Evolutionary conservation across 192 early-diverging fungal genomes (phyloP).

Genomic region (Linnemannia exigua): DNA sequence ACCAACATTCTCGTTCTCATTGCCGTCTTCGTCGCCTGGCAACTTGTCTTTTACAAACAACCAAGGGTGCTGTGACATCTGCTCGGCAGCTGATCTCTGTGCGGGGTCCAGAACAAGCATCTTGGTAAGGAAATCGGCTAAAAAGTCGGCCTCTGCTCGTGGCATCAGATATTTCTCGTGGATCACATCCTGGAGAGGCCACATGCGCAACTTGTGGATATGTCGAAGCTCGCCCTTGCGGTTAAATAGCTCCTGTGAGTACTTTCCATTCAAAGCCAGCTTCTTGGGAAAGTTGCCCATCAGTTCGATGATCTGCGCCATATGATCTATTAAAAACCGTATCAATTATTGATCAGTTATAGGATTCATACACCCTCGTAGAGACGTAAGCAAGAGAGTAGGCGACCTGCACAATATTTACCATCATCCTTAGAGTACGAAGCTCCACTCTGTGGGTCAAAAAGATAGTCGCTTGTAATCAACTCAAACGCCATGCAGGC

Average conservation of each 20-base stretch:
- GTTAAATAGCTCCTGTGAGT: conserved; percentile 90
- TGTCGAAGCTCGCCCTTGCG: conserved; percentile 91
- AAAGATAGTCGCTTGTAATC: conserved; percentile 96
- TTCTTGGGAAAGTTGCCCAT: conserved; percentile 87
- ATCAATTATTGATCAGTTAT: not conserved
- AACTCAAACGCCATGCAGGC: conserved; percentile 96
- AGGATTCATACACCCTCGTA: not conserved
- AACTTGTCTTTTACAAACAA: conserved; percentile 45
- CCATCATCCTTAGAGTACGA: conserved; percentile 94
- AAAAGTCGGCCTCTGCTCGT: conserved; percentile 79
- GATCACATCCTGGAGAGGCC: conserved; percentile 87
- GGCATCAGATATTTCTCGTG: conserved; percentile 91
- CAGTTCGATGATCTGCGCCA: conserved; percentile 98
- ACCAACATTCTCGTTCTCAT: not conserved
- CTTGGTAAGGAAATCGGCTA: conserved; percentile 87
- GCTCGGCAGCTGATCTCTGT: conserved; percentile 67
- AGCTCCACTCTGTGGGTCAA: conserved; percentile 90
- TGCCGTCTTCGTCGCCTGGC: not conserved
- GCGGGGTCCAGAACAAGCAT: conserved; percentile 80
- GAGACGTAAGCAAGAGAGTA: not conserved
- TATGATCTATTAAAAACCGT: conserved; percentile 78
- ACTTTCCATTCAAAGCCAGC: conserved; percentile 89
- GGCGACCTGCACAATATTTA: conserved; percentile 42
- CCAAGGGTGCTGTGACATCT: conserved; percentile 75
- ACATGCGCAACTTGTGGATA: conserved; percentile 89